phyloP scores from a whole-genome alignment of 2,329 filamentous ascomycete species.

The Aspergillus pseudoterreus region DNA sequence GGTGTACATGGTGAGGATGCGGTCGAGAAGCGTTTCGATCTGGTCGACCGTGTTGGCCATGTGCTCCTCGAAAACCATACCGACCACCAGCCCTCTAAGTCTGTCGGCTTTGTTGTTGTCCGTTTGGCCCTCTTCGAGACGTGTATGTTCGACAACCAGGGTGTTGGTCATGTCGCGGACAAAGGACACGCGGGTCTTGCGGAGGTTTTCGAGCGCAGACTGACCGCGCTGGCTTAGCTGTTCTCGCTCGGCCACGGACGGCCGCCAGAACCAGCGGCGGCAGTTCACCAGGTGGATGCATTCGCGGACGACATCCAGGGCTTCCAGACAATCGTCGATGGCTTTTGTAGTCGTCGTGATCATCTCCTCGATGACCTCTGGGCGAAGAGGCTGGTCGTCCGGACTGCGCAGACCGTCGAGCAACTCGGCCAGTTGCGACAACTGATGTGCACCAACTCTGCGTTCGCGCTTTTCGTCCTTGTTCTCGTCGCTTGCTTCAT shows the following conservation, averaged over 20 bases:
- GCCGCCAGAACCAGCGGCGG: conserved; percentile 24
- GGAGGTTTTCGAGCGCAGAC: conserved; percentile 23
- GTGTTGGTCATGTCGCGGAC: conserved; percentile 37
- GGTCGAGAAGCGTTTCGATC: conserved; percentile 27
- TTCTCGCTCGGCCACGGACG: conserved; percentile 16
- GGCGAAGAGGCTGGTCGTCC: conserved; percentile 30
- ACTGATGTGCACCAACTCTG: conserved; percentile 28
- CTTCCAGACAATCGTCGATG: conserved; percentile 25
- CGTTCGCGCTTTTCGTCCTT: conserved; percentile 16
- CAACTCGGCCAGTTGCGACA: conserved; percentile 31
- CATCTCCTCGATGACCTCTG: conserved; percentile 32
- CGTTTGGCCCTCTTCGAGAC: not conserved
- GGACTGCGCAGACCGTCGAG: conserved; percentile 38
- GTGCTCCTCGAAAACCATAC: conserved; percentile 48
- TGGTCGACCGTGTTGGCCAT: conserved; percentile 22
- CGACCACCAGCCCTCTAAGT: conserved; percentile 42
- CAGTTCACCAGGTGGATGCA: conserved; percentile 28
- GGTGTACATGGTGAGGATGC: conserved; percentile 36
- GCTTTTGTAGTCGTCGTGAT: conserved; percentile 23
- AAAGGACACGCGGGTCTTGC: conserved; percentile 19
- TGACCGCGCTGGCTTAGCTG: conserved; percentile 19
- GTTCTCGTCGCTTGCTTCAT: conserved; percentile 2
- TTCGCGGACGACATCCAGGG: conserved; percentile 18
- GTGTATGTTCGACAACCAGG: conserved; percentile 25
- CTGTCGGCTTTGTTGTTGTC: conserved; percentile 22